phyloP scores from a whole-genome alignment of 1,139 yeast genomes.

The Yamadazyma taylorii region DNA sequence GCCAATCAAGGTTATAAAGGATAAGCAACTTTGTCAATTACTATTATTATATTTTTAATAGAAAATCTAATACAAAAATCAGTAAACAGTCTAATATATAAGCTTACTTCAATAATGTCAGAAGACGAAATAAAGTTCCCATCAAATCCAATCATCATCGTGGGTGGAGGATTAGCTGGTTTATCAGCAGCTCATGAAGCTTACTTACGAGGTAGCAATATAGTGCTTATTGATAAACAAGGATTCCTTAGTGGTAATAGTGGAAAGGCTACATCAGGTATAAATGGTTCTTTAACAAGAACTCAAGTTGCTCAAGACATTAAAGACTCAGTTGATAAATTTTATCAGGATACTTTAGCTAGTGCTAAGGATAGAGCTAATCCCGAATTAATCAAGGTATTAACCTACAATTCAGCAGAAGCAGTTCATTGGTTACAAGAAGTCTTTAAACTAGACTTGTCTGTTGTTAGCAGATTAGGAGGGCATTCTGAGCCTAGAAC shows the following conservation, averaged over 20 bases:
- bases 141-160: slow-evolving; percentile 53
- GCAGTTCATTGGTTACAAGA: slow-evolving; percentile 76
- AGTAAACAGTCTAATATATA: slow-evolving; percentile 4
- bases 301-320: slow-evolving; percentile 55
- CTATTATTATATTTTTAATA: background rate
- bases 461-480: slow-evolving; percentile 68
- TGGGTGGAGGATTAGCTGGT: slow-evolving; percentile 84
- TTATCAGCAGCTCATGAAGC: slow-evolving; percentile 73
- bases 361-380: slow-evolving; percentile 67
- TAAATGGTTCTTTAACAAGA: slow-evolving; percentile 69
- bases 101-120: slow-evolving; percentile 5
- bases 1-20: background rate
- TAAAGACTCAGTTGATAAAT: slow-evolving; percentile 56
- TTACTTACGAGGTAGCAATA: slow-evolving; percentile 54
- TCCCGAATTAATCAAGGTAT: slow-evolving; percentile 49
- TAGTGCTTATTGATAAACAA: slow-evolving; percentile 62
- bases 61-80: slow-evolving; percentile 2
- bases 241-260: slow-evolving; percentile 75
- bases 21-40: background rate
- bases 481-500: slow-evolving; percentile 77
- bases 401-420: slow-evolving; percentile 53
- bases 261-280: slow-evolving; percentile 80
- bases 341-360: slow-evolving; percentile 63
- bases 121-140: slow-evolving; percentile 20
- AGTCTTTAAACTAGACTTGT: slow-evolving; percentile 57